Conservation (phyloP, 106 monocot genomes). For the Allium sativum region DNA sequence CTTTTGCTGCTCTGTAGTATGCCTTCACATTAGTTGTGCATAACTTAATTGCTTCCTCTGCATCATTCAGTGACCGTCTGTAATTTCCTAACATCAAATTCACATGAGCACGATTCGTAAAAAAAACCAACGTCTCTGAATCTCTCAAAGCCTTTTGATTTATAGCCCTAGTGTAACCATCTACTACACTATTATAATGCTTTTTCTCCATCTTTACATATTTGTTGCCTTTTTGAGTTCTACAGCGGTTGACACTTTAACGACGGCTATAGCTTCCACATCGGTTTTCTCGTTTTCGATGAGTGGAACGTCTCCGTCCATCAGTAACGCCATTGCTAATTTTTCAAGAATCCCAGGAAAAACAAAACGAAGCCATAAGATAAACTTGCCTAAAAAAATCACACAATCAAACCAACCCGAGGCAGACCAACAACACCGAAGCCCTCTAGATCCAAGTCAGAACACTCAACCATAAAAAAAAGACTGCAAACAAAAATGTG, state of each 20-base stretch:
- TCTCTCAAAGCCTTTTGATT: slow-evolving; percentile 60
- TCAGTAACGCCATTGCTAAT: slow-evolving; percentile 61
- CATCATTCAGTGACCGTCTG: slow-evolving; percentile 61
- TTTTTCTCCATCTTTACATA: slow-evolving; percentile 84
- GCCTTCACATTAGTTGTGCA: slow-evolving; percentile 68
- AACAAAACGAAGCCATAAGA: too few species aligned
- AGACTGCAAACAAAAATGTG: too few species aligned
- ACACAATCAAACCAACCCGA: too few species aligned
- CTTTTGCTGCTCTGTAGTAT: slow-evolving; percentile 85
- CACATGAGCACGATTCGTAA: slow-evolving; percentile 78
- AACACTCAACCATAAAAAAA: too few species aligned
- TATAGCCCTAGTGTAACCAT: slow-evolving; percentile 87
- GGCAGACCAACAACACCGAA: too few species aligned
- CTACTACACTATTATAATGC: slow-evolving; percentile 61
- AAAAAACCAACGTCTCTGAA: slow-evolving; percentile 52
- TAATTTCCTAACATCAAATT: slow-evolving; percentile 81
- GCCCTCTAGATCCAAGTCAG: too few species aligned
- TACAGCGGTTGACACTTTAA: slow-evolving; percentile 67
- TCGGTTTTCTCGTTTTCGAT: slow-evolving; percentile 68
- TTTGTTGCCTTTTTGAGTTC: slow-evolving; percentile 87
- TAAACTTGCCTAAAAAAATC: too few species aligned
- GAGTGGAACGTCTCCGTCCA: slow-evolving; percentile 54
- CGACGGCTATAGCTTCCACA: slow-evolving; percentile 61
- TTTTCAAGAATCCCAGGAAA: too few species aligned
- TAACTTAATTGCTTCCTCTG: slow-evolving; percentile 60